These are phyloP conservation scores for Neonectria hederae DNA, from an alignment of 2,329 filamentous ascomycete species.

Conservation along the genomic window DNA sequence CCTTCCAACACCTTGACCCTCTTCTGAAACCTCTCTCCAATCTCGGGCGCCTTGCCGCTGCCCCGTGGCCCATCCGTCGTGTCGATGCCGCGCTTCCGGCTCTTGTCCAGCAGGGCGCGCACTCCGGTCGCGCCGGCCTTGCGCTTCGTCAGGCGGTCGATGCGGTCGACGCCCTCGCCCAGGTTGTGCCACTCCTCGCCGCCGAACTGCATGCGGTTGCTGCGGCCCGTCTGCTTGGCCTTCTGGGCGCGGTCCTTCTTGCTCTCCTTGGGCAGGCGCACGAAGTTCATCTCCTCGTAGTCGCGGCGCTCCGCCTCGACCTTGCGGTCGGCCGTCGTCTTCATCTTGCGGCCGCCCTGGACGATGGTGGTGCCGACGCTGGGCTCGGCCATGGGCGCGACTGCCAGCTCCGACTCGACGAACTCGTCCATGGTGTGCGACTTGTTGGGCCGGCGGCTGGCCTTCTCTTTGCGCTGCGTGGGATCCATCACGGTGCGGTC, in stretches of 20 bases:
- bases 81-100: conserved; percentile 81
- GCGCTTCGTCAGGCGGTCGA: conserved; percentile 81
- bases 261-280: conserved; percentile 83
- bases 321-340: conserved; percentile 78
- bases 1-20: conserved; percentile 66
- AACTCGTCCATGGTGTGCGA: conserved; percentile 94
- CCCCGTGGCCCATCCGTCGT: conserved; percentile 74
- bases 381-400: conserved; percentile 83
- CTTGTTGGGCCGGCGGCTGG: conserved; percentile 70
- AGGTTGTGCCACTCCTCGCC: conserved; percentile 94
- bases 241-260: conserved; percentile 86
- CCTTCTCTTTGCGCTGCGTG: conserved; percentile 67
- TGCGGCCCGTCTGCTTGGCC: conserved; percentile 59
- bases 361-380: conserved; percentile 92
- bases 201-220: conserved; percentile 74
- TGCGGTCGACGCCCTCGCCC: conserved; percentile 85
- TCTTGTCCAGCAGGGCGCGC: conserved; percentile 78
- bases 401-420: conserved; percentile 82
- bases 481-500: conserved; percentile 86
- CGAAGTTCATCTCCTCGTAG: conserved; percentile 94
- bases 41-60: conserved; percentile 64
- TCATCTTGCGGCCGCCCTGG: conserved; percentile 79
- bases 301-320: conserved; percentile 80
- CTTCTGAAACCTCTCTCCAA: conserved; percentile 81
- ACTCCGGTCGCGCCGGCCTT: conserved; percentile 66